Evolutionary conservation across 345 rosid genomes (phyloP).

Genomic region (Eutrema heterophyllum): DNA sequence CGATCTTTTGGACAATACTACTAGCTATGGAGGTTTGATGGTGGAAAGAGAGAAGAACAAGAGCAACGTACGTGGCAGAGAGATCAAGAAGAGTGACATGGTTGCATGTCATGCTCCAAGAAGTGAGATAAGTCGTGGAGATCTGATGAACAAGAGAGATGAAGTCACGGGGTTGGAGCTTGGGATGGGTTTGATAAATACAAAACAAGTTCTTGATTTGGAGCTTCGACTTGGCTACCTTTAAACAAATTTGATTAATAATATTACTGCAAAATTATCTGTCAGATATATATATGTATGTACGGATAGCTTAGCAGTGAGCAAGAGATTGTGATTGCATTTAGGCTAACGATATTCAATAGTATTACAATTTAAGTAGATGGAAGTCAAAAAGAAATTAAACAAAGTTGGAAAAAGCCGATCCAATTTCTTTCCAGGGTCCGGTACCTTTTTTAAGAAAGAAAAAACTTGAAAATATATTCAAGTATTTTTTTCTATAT

Average conservation of each 20-base stretch:
- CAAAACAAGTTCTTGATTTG: constrained; percentile 52
- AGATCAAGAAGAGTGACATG: constrained; percentile 19
- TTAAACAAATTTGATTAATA: not conserved
- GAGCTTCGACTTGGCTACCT: constrained; percentile 66
- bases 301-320: constrained; percentile 6
- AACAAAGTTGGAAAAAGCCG: not conserved
- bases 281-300: not conserved
- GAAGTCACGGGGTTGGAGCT: constrained; percentile 40
- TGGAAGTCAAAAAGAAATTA: not conserved
- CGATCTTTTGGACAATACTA: constrained; percentile 1
- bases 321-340: constrained; percentile 21
- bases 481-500: not conserved
- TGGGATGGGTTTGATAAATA: constrained; percentile 41
- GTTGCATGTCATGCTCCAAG: constrained; percentile 20
- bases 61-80: constrained; percentile 26
- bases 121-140: constrained; percentile 26
- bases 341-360: constrained; percentile 17
- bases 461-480: not conserved
- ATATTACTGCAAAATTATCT: not conserved
- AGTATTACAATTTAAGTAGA: not conserved
- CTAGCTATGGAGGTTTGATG: constrained; percentile 24
- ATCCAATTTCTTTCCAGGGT: not conserved
- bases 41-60: constrained; percentile 28
- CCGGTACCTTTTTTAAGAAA: not conserved
- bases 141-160: constrained; percentile 32